Evolutionary conservation across 805 yeast species (phyloP).

Genomic region (Candida berthetii): DNA sequence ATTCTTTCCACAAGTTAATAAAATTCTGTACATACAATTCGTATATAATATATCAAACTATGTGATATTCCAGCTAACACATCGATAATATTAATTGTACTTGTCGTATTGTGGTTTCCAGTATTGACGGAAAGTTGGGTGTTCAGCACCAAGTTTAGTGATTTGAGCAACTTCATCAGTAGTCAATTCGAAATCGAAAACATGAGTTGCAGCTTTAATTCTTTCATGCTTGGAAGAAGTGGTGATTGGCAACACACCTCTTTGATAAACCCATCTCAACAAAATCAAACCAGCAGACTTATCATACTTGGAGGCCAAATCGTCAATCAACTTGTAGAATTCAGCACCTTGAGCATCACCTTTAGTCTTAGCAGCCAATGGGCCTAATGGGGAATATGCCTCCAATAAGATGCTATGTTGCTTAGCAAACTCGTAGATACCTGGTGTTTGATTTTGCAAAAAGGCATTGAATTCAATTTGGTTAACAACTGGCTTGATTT

Average conservation of each 20-base stretch:
- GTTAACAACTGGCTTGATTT: constrained; percentile 46
- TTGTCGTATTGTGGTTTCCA: constrained; percentile 23
- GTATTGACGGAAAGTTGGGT: constrained; percentile 25
- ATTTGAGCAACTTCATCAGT: constrained; percentile 42
- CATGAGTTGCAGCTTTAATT: constrained; percentile 47
- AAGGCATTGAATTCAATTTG: constrained; percentile 65
- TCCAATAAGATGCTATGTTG: constrained; percentile 45
- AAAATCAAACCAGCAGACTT: constrained; percentile 59
- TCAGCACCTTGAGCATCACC: constrained; percentile 33
- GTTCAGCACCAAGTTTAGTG: constrained; percentile 32
- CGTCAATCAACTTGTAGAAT: constrained; percentile 31
- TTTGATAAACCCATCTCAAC: constrained; percentile 64
- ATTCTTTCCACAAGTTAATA: too few relatives aligned
- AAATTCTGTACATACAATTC: too few relatives aligned
- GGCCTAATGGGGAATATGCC: constrained; percentile 67
- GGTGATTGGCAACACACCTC: constrained; percentile 66
- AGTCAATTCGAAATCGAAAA: constrained; percentile 49
- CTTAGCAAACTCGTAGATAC: constrained; percentile 42
- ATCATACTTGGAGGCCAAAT: constrained; percentile 49
- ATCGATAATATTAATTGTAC: too few relatives aligned
- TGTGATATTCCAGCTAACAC: too few relatives aligned
- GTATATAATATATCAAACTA: too few relatives aligned
- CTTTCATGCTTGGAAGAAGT: constrained; percentile 58
- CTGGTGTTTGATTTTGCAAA: constrained; percentile 63
- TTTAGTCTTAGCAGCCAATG: constrained; percentile 43